Base-by-base conservation (phyloP, 2,329 filamentous ascomycete genomes). In the Aspergillus carbonarius region DNA sequence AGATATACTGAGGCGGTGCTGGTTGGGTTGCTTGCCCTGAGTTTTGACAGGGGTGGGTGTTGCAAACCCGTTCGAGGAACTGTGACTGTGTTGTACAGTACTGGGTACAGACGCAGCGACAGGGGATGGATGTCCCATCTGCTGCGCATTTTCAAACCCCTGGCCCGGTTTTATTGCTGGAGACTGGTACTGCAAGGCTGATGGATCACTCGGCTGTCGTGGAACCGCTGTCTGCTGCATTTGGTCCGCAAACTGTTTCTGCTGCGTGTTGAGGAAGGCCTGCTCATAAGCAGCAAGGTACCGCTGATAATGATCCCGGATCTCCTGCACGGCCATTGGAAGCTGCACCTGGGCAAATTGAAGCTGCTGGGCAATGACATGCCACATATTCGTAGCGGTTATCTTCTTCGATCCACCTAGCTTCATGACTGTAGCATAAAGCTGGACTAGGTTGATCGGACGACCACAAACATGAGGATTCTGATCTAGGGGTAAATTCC, bases 351-450 rank as follows among this genome's bases (percentile, higher is more conserved):
- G 83, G 8, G 81, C 81, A 49, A 91, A 85, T 4, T 77, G 73
- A 50, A 92, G 73, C 30, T 83, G 78, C 58, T 86, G 84, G 1
- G 91, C 88, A 55, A 97, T 81, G 51, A 86, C 83, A 1, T 82
- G 80, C 95, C 95, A 98, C 58, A 83, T 81, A 63, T 91, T 90
- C 23, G 81, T 80, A 23, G 84, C 82, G 0, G 86, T 88, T 3
- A 96, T 86, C 60, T 83, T 85, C 66, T 89, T 90, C 57, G 89
- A 95, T 5, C 92, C 92, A 23, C 90, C 91, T 64, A 85, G 82
- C 67, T 90, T 93, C 65, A 88, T 84, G 1, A 96, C 90, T 0
- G 85, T 81, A 60, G 88, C 85, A 73, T 96, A 98, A 3, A 98
- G 80, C 60, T 88, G 84, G 69, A 91, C 85, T 12, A 97, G 77